These are phyloP conservation scores for Hordeum pubiflorum DNA, from an alignment of 202 grass and related monocot species.

Conservation along the genomic window DNA sequence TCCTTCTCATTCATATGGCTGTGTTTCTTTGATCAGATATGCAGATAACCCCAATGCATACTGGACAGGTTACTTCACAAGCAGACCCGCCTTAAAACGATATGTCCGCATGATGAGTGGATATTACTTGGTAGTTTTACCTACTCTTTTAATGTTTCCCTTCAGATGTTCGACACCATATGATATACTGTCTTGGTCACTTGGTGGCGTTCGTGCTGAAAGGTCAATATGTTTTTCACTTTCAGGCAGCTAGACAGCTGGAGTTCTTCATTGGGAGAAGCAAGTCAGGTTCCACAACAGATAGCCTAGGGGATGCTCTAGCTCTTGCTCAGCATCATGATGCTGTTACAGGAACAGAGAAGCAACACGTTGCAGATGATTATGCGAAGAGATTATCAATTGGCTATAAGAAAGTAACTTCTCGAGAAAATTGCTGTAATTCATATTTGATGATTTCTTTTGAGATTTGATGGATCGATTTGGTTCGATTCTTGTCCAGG, in stretches of 20 bases:
- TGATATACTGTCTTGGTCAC: background rate
- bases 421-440: constrained; percentile 8
- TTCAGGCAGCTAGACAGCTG: constrained; percentile 80
- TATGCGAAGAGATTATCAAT: constrained; percentile 95
- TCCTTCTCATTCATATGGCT: constrained; percentile 25
- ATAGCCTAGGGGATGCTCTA: constrained; percentile 75
- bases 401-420: constrained; percentile 69
- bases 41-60: constrained; percentile 88
- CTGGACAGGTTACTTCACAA: constrained; percentile 98
- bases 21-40: constrained; percentile 60
- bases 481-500: constrained; percentile 39
- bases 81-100: constrained; percentile 81
- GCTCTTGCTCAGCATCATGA: constrained; percentile 87
- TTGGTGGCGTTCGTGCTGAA: background rate
- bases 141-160: background rate
- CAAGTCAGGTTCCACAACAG: constrained; percentile 41
- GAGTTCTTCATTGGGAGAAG: constrained; percentile 67
- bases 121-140: constrained; percentile 67
- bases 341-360: constrained; percentile 96
- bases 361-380: constrained; percentile 94
- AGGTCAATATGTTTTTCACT: constrained; percentile 37
- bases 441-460: background rate
- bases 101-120: constrained; percentile 81
- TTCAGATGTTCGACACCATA: background rate
- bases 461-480: background rate